Evolutionary conservation across 352 stramenopile genomes (phyloP), one percentile per base, ranked within the genome.

Genomic region (Pelagophyceae sp.): DNA sequence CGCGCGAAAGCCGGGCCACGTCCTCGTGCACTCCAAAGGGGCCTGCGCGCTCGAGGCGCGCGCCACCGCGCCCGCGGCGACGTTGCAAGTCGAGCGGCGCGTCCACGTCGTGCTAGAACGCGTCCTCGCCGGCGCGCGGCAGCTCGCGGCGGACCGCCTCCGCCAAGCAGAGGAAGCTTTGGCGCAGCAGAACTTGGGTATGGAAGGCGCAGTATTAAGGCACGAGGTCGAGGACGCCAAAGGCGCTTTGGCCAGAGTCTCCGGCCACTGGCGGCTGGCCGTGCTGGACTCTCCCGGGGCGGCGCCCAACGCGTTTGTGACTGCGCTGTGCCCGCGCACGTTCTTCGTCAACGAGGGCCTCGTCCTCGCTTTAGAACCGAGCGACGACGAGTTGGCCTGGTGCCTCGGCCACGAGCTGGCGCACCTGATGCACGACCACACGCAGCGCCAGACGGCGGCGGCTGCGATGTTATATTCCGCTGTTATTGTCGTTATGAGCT

Each of bases 371-470:
- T n/a, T 65, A 6, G 5, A 25, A 6, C 58, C 58, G 58, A 65
- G 17, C 17, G 23, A 17, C 58, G 58, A 65, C 58, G 58, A 65
- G 29, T 25, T 65, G 5, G 58, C 5, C 29, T 65, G 20, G 2
- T 65, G 58, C 58, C 23, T 65, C 58, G 58, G 58, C 58, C 58
- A 65, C 58, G 58, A 65, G 58, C 58, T 65, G 17, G 5, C 23
- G 5, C 58, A 65, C 58, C 58, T 65, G 58, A 2, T 65, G 23
- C 29, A 33, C 58, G 58, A n/a, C 17, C 58, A 65, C 58, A 65
- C 58, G 58, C 17, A 65, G 58, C 17, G 32, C 2, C 20, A 33
- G 58, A 65, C 32, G 5, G 20, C 20, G 17, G 20, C 2, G 58
- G 2, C 5, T 6, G 58, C 58, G 23, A 25, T 25, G 58, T 11